Percentiles rank a stretch among this genome's conserved stretches.
phyloP scores from a whole-genome alignment of 768 basidiomycete genomes.

The Chiua virens region DNA sequence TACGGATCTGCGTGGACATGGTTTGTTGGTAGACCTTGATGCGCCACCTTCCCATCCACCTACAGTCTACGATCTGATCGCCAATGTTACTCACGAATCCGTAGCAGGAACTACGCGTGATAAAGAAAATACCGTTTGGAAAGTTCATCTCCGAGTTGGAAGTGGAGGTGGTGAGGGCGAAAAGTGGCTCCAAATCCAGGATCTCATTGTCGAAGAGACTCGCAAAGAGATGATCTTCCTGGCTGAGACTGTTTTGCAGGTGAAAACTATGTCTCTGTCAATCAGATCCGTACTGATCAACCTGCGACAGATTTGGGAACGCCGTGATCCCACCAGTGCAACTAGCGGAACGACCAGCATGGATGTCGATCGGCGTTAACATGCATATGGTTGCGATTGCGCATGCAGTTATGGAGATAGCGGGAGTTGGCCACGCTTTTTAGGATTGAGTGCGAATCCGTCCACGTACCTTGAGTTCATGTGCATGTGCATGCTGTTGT shows the following conservation, averaged over 20 bases:
- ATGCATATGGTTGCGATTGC: conserved; percentile 1
- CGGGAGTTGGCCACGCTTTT: conserved; percentile 24
- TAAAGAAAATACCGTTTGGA: conserved; percentile 91
- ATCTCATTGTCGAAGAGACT: conserved; percentile 95
- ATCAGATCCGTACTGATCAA: conserved; percentile 13
- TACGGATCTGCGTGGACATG: conserved; percentile 23
- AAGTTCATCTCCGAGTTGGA: conserved; percentile 78
- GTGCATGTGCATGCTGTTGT: conserved; percentile 2
- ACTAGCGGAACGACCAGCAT: conserved; percentile 24
- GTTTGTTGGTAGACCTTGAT: conserved; percentile 67
- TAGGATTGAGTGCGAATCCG: conserved; percentile 16
- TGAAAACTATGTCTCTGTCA: conserved; percentile 29
- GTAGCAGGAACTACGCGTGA: conserved; percentile 94
- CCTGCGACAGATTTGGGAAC: conserved; percentile 59
- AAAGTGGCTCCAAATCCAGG: conserved; percentile 96
- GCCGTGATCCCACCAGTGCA: conserved; percentile 34
- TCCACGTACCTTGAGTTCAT: conserved; percentile 1
- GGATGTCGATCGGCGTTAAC: conserved; percentile 33
- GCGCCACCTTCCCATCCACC: conserved; percentile 55
- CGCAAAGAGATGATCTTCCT: conserved; percentile 97
- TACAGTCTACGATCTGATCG: conserved; percentile 89
- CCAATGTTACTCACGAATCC: conserved; percentile 94
- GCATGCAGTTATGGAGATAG: conserved; percentile 27
- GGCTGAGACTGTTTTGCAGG: conserved; percentile 96
- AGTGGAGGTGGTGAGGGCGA: conserved; percentile 79